Evolutionary conservation across 495 filamentous ascomycete species (phyloP).

Genomic region (Hyphodiscus hymeniophilus): DNA sequence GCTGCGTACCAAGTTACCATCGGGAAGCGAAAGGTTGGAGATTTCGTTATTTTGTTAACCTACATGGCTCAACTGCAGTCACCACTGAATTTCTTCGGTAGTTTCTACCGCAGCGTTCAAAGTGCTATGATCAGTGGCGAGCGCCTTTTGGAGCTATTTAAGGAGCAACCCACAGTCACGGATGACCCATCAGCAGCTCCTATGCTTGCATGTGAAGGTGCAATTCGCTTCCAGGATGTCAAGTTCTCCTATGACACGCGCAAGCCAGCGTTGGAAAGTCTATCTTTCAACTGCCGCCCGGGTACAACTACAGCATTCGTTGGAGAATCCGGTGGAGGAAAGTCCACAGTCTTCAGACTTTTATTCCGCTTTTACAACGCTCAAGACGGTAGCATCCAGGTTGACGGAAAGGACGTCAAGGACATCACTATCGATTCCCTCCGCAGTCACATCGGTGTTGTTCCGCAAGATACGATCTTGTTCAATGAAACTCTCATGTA

Average conservation of each 20-base stretch:
- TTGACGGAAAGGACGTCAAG: constrained; percentile 79
- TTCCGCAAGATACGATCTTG: constrained; percentile 91
- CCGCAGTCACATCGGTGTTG: constrained; percentile 83
- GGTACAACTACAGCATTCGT: constrained; percentile 94
- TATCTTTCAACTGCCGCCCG: constrained; percentile 74
- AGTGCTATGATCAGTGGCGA: constrained; percentile 96
- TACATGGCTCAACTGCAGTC: constrained; percentile 92
- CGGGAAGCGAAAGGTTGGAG: constrained; percentile 59
- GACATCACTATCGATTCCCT: constrained; percentile 90
- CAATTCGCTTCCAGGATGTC: constrained; percentile 78
- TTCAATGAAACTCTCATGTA: constrained; percentile 98
- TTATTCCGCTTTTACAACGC: constrained; percentile 94
- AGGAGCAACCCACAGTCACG: constrained; percentile 83
- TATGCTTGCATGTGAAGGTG: constrained; percentile 62
- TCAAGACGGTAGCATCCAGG: constrained; percentile 62
- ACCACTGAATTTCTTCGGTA: constrained; percentile 95
- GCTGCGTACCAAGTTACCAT: constrained; percentile 81
- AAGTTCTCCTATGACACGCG: constrained; percentile 85
- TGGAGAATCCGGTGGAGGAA: constrained; percentile 92
- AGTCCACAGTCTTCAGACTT: constrained; percentile 93
- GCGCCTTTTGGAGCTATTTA: constrained; percentile 90
- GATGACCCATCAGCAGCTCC: constrained; percentile 44
- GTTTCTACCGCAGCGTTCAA: constrained; percentile 94
- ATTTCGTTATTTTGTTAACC: constrained; percentile 73
- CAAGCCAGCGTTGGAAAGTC: constrained; percentile 73